Conservation (phyloP, 2,329 filamentous ascomycete genomes). For the Uncinocarpus reesii region DNA sequence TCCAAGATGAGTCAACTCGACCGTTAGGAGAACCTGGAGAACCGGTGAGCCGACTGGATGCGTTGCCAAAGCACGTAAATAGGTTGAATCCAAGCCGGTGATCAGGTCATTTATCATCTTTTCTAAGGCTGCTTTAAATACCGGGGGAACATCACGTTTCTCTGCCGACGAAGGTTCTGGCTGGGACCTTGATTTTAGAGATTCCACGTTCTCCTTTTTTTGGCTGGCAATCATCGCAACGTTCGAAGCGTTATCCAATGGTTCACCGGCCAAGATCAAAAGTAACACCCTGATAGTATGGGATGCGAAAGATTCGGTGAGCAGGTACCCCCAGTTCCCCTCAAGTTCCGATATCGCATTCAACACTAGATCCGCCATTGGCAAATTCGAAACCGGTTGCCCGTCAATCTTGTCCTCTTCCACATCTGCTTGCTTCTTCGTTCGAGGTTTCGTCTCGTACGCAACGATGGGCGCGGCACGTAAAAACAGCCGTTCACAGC, state of each 20-base stretch:
- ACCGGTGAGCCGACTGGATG: constrained; percentile 88
- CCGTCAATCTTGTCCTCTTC: constrained; percentile 40
- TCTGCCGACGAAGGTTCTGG: constrained; percentile 43
- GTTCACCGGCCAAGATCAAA: constrained; percentile 71
- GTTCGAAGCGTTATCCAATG: constrained; percentile 58
- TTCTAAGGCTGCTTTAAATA: constrained; percentile 64
- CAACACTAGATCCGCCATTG: constrained; percentile 79
- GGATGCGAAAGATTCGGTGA: constrained; percentile 83
- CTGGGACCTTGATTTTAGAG: constrained; percentile 40
- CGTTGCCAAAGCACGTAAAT: constrained; percentile 71
- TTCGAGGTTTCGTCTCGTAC: constrained; percentile 49
- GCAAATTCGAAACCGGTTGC: constrained; percentile 38
- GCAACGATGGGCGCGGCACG: constrained; percentile 70
- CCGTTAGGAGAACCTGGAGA: constrained; percentile 76
- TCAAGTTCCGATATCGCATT: constrained; percentile 79
- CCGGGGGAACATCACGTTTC: constrained; percentile 56
- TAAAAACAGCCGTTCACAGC: constrained; percentile 86
- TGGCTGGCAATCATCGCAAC: constrained; percentile 78
- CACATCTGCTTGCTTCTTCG: constrained; percentile 28
- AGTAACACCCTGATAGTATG: constrained; percentile 81
- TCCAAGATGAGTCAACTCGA: constrained; percentile 68
- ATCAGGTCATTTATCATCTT: constrained; percentile 74
- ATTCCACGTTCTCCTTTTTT: constrained; percentile 75
- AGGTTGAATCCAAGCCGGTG: constrained; percentile 63
- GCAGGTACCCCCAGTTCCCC: constrained; percentile 66